Percentiles rank a stretch among this genome's conserved stretches.
These are phyloP conservation scores for Neopestalotiopsis rosae DNA, from an alignment of 2,329 filamentous ascomycete genomes.

Conservation along the genomic window DNA sequence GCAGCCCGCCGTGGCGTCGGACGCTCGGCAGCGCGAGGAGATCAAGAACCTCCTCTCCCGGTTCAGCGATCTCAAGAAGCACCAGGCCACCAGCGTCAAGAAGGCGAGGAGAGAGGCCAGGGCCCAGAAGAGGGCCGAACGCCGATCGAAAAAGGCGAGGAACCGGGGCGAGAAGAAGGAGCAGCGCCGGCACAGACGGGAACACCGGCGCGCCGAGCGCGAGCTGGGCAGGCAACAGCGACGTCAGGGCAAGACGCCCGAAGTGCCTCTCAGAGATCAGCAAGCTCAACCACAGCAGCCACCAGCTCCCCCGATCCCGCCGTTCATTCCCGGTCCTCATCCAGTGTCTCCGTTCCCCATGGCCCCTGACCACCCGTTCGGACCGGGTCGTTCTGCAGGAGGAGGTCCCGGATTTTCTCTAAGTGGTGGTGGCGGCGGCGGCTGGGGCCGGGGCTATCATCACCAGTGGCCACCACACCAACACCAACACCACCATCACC, in stretches of 20 bases:
- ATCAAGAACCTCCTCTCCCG: slow-evolving; percentile 49
- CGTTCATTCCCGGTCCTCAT: background rate
- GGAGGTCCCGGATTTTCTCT: slow-evolving; percentile 14
- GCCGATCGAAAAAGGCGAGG: slow-evolving; percentile 8
- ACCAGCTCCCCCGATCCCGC: background rate
- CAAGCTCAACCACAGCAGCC: background rate
- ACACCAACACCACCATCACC: background rate
- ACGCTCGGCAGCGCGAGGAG: slow-evolving; percentile 35
- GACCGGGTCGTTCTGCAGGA: slow-evolving; percentile 13
- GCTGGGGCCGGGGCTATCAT: background rate
- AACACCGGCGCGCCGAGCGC: slow-evolving; percentile 32
- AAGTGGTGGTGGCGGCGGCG: slow-evolving; percentile 5
- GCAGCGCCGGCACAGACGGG: slow-evolving; percentile 34
- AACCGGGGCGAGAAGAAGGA: slow-evolving; percentile 35
- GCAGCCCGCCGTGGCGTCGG: slow-evolving; percentile 6
- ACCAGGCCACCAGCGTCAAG: slow-evolving; percentile 37
- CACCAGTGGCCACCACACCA: background rate
- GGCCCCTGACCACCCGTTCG: background rate
- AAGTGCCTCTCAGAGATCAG: background rate
- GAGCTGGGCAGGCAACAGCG: slow-evolving; percentile 1
- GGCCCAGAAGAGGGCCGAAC: slow-evolving; percentile 28
- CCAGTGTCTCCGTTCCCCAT: background rate
- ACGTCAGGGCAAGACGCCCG: background rate
- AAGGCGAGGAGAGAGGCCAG: slow-evolving; percentile 32
- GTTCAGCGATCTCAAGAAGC: slow-evolving; percentile 48